Evolutionary conservation across 192 early-diverging fungal species (phyloP).

Genomic region (Endogone sp.): DNA sequence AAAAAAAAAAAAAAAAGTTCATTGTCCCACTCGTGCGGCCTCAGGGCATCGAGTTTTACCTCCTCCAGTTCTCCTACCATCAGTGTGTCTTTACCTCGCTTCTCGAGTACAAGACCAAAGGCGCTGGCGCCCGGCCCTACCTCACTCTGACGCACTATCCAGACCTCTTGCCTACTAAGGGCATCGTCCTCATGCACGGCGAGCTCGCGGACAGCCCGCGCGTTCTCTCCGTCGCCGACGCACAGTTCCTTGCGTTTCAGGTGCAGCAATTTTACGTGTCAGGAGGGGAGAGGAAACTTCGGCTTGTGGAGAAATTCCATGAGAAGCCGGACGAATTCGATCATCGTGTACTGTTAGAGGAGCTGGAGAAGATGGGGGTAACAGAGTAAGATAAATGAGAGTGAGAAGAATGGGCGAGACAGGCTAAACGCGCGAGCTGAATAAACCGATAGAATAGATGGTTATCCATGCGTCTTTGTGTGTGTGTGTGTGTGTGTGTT

Average conservation of each 20-base stretch:
- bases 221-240: slow-evolving; percentile 58
- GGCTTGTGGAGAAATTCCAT: slow-evolving; percentile 77
- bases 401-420: not conserved
- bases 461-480: too few species aligned
- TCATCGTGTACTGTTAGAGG: slow-evolving; percentile 54
- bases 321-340: slow-evolving; percentile 71
- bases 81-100: slow-evolving; percentile 85
- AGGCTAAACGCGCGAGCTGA: not conserved
- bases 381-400: slow-evolving; percentile 12
- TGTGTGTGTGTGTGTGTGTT: too few species aligned
- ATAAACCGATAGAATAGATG: too few species aligned
- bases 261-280: slow-evolving; percentile 89
- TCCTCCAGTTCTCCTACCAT: slow-evolving; percentile 82
- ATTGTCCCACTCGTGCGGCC: slow-evolving; percentile 78
- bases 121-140: slow-evolving; percentile 70
- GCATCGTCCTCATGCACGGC: slow-evolving; percentile 89
- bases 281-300: slow-evolving; percentile 56
- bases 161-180: slow-evolving; percentile 75
- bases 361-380: slow-evolving; percentile 23
- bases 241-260: slow-evolving; percentile 73
- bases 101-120: slow-evolving; percentile 86
- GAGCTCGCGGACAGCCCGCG: slow-evolving; percentile 53
- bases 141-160: slow-evolving; percentile 87
- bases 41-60: slow-evolving; percentile 80
- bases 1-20: slow-evolving; percentile 68